Evolutionary conservation across 2,329 filamentous ascomycete species (phyloP).

Genomic region (Diaporthe longicolla): DNA sequence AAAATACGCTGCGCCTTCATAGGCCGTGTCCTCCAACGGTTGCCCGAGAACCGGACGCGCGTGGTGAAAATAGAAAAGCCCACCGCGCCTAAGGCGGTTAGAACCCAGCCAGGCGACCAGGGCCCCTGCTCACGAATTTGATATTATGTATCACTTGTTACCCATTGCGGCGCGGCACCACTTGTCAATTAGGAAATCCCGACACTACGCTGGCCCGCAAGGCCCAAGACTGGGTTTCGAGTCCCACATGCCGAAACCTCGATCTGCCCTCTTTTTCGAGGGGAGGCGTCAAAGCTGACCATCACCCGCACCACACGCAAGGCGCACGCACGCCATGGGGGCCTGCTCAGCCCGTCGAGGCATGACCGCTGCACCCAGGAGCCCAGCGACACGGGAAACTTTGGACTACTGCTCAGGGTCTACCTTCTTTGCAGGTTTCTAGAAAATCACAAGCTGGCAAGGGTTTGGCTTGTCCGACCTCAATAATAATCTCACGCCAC

Average conservation of each 20-base stretch:
- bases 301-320: slow-evolving; percentile 3
- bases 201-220: slow-evolving; percentile 26
- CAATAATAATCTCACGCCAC: slow-evolving; percentile 26
- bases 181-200: slow-evolving; percentile 26
- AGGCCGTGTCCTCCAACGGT: slow-evolving; percentile 4
- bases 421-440: slow-evolving; percentile 24
- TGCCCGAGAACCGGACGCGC: slow-evolving; percentile 34
- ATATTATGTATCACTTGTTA: slow-evolving; percentile 18
- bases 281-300: slow-evolving; percentile 12
- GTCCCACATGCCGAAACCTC: slow-evolving; percentile 35
- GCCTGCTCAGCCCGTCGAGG: slow-evolving; percentile 17
- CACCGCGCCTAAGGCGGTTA: slow-evolving; percentile 32
- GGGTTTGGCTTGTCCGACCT: slow-evolving; percentile 1
- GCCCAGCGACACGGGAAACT: slow-evolving; percentile 15
- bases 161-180: slow-evolving; percentile 8
- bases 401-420: background rate
- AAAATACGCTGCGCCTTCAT: slow-evolving; percentile 11
- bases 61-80: slow-evolving; percentile 26
- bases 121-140: slow-evolving; percentile 9
- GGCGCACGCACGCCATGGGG: slow-evolving; percentile 5
- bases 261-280: slow-evolving; percentile 21
- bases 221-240: slow-evolving; percentile 23
- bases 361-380: slow-evolving; percentile 14
- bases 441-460: slow-evolving; percentile 26
- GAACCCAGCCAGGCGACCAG: slow-evolving; percentile 10